Evolutionary conservation across 768 basidiomycete genomes (phyloP).

Genomic region (Tulasnella sp.): DNA sequence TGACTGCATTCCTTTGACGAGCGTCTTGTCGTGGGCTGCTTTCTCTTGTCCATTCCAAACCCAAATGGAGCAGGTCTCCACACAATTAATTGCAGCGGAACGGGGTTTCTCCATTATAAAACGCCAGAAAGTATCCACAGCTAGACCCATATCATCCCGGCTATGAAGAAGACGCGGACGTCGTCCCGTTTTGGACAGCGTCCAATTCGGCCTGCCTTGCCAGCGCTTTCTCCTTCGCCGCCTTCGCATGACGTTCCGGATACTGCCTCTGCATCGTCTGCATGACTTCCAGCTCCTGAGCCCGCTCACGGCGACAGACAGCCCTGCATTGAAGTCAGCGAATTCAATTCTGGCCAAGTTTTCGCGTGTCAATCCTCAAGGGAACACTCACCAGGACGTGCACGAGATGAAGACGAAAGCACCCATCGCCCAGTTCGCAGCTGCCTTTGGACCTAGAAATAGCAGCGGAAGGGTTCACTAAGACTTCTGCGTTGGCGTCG

Average conservation of each 20-base stretch:
- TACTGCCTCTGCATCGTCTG: slow-evolving; percentile 16
- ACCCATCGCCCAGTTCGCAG: slow-evolving; percentile 69
- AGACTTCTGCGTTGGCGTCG: neutral
- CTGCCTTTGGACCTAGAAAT: slow-evolving; percentile 44
- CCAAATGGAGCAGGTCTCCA: no score
- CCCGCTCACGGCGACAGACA: slow-evolving; percentile 15
- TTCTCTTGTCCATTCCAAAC: no score
- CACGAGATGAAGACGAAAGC: slow-evolving; percentile 58
- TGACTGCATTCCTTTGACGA: neutral
- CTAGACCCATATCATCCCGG: neutral
- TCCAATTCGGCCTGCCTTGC: neutral
- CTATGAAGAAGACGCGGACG: neutral
- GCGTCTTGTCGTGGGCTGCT: no score
- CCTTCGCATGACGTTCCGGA: slow-evolving; percentile 14
- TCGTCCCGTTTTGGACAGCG: neutral
- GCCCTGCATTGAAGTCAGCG: slow-evolving; percentile 3
- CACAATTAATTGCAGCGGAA: no score
- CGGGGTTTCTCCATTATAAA: no score
- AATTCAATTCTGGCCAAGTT: no score
- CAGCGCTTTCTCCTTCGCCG: slow-evolving; percentile 13
- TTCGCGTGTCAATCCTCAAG: neutral
- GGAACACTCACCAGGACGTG: slow-evolving; percentile 49
- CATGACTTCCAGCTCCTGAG: slow-evolving; percentile 13
- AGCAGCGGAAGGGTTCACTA: neutral
- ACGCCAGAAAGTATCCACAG: no score